A percentile compares a stretch with the other conserved stretches of the same genome.
These are phyloP conservation scores for Musa itinerans DNA, from an alignment of 176 grass and related monocot genomes.

Conservation along the genomic window DNA sequence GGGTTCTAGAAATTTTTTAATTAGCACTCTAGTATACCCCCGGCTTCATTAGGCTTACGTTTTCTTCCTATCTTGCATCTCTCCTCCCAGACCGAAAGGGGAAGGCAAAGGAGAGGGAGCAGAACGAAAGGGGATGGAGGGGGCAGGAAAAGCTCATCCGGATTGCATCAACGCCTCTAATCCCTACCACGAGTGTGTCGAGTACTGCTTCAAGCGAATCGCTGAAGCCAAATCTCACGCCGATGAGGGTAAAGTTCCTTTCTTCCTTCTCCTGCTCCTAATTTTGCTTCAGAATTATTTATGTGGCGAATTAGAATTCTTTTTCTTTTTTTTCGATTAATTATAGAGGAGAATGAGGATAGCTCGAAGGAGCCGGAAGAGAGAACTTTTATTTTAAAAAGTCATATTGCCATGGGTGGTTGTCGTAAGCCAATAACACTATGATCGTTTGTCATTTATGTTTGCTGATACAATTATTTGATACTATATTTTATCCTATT, in stretches of 20 bases:
- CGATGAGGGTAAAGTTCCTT: slow-evolving; percentile 4
- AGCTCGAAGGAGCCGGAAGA: slow-evolving; percentile 5
- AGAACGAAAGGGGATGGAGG: neutral
- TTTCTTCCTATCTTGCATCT: too few species aligned
- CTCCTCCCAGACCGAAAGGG: neutral
- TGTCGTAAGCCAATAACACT: too few species aligned
- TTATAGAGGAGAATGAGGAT: neutral
- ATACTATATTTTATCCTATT: too few species aligned
- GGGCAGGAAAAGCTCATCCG: slow-evolving; percentile 25
- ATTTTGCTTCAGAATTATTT: neutral
- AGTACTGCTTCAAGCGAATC: slow-evolving; percentile 56
- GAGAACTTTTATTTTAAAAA: too few species aligned
- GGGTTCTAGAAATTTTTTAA: too few species aligned
- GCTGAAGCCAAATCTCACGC: slow-evolving; percentile 34
- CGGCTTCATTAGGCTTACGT: too few species aligned
- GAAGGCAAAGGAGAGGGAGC: too few species aligned
- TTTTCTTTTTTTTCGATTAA: neutral
- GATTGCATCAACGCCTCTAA: slow-evolving; percentile 68
- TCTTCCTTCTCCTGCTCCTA: neutral
- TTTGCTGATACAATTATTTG: too few species aligned
- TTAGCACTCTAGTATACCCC: too few species aligned
- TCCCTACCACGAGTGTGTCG: slow-evolving; percentile 53
- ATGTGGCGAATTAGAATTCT: too few species aligned
- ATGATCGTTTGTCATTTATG: too few species aligned
- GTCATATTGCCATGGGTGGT: too few species aligned